Evolutionary conservation across 2,329 filamentous ascomycete genomes (phyloP), one percentile per base, ranked within the genome.

Genomic region (Xylaria sp.): DNA sequence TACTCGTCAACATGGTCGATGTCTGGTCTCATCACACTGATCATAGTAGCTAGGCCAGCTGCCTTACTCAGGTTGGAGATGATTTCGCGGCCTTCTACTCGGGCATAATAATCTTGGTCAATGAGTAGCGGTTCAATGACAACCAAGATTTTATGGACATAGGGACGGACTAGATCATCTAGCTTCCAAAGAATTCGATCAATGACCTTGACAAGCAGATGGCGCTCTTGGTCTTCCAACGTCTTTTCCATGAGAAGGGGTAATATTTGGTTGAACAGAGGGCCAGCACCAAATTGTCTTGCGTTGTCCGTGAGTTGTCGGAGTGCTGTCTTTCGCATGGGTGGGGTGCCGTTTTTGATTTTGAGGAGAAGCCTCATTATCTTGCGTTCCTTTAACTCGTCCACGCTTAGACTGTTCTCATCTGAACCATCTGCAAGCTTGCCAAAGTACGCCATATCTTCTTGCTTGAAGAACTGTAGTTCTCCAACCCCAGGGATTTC

Each of bases 41-140:
- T 99, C 96, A 99, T 99, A 75, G 97, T 96, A 20, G 96, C 96
- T 64, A 99, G 88, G 79, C 96, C 97, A 71, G 97, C 96, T 28
- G 96, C 96, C 82, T 99, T 99, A 79, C 92, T 93, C 59, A 99
- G 89, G 80, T 99, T 99, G 64, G 95, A 98, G 75, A 99, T 99
- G 76, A 99, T 99, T 80, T 99, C 96, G 75, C 96, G 93, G 81
- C 96, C 96, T 81, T 99, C 96, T 5, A 99, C 96, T 80, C 96
- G 92, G 51, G 97, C 96, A 80, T 99, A 99, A 83, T 99, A 99
- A 82, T 99, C 97, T 83, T 99, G 96, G 79, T 99, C 97, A 77
- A 99, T 99, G 73, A 99, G 92, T 59, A 99, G 86, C n/a, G 96
- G 96, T 81, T 99, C 97, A 76, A 99, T 99, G 78, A 99, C 96